Evolutionary conservation across 2,329 filamentous ascomycete species (phyloP).

Genomic region (Aotearoamyces nothofagi): DNA sequence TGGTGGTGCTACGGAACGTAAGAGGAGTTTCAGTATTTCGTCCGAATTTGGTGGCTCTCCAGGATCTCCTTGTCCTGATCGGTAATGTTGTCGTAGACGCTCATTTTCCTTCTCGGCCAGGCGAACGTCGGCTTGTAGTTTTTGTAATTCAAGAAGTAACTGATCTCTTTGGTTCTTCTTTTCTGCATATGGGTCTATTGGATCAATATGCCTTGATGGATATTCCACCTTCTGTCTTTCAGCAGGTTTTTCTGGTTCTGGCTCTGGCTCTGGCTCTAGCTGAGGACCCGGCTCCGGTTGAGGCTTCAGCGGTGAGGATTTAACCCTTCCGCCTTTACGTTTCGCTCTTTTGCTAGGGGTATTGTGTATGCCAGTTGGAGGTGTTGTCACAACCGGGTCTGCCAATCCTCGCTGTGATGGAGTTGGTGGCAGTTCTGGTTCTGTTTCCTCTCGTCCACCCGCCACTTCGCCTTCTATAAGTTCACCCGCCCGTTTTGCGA

Average conservation of each 20-base stretch:
- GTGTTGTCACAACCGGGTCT: conserved; percentile 37
- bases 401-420: conserved; percentile 30
- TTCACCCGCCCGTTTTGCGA: too few relatives aligned
- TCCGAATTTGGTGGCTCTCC: conserved; percentile 26
- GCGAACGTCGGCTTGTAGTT: conserved; percentile 41
- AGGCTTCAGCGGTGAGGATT: conserved; percentile 19
- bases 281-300: too few relatives aligned
- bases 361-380: conserved; percentile 42
- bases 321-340: conserved; percentile 20
- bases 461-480: conserved; percentile 14
- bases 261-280: conserved; percentile 1
- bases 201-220: conserved; percentile 3
- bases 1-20: conserved; percentile 11
- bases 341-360: conserved; percentile 36
- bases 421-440: conserved; percentile 50
- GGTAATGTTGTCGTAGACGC: conserved; percentile 28
- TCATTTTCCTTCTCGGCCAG: conserved; percentile 42
- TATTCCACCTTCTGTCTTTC: conserved; percentile 7
- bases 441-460: too few relatives aligned
- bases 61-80: conserved; percentile 22
- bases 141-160: conserved; percentile 37
- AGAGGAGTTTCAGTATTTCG: conserved; percentile 13
- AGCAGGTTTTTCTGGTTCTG: conserved; percentile 2
- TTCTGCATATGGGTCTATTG: conserved; percentile 19
- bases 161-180: conserved; percentile 37